A percentile compares a stretch with the other conserved stretches of the same genome.
Evolutionary conservation across 176 grass and related monocot genomes (phyloP).

Genomic region (Ananas comosus): DNA sequence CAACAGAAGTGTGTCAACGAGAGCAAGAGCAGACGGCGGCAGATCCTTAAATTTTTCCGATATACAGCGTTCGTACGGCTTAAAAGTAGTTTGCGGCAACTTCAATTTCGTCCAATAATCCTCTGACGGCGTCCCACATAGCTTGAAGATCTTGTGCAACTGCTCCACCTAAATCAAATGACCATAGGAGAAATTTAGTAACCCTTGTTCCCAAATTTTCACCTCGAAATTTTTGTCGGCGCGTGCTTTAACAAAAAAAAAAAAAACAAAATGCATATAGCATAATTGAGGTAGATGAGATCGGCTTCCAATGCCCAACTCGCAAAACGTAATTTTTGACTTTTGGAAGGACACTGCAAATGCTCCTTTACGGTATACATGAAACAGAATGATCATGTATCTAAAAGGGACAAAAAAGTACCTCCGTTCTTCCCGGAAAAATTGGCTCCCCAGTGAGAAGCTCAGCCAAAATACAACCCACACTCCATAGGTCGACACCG

Average conservation of each 20-base stretch:
- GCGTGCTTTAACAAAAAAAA: too few species aligned
- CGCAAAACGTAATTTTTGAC: too few species aligned
- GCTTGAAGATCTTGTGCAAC: conserved; percentile 91
- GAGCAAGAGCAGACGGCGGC: conserved; percentile 47
- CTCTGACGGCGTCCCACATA: conserved; percentile 79
- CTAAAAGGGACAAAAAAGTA: conserved; percentile 4
- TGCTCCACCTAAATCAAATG: conserved; percentile 70
- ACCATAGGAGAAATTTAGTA: too few species aligned
- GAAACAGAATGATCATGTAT: not conserved
- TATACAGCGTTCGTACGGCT: conserved; percentile 49
- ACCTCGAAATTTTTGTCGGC: not conserved
- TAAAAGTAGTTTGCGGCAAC: conserved; percentile 55
- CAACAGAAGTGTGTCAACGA: conserved; percentile 72
- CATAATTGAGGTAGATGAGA: too few species aligned
- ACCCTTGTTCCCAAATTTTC: too few species aligned
- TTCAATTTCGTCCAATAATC: conserved; percentile 74
- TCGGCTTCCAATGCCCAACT: too few species aligned
- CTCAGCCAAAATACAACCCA: conserved; percentile 87
- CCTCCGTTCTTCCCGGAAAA: conserved; percentile 86
- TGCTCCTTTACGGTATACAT: too few species aligned
- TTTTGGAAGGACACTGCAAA: too few species aligned
- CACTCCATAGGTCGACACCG: conserved; percentile 94
- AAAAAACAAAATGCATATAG: too few species aligned
- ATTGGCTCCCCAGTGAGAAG: conserved; percentile 59
- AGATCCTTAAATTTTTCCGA: conserved; percentile 62